phyloP scores from a whole-genome alignment of 179 eudicot genomes.

The Amaranthus tricolor region DNA sequence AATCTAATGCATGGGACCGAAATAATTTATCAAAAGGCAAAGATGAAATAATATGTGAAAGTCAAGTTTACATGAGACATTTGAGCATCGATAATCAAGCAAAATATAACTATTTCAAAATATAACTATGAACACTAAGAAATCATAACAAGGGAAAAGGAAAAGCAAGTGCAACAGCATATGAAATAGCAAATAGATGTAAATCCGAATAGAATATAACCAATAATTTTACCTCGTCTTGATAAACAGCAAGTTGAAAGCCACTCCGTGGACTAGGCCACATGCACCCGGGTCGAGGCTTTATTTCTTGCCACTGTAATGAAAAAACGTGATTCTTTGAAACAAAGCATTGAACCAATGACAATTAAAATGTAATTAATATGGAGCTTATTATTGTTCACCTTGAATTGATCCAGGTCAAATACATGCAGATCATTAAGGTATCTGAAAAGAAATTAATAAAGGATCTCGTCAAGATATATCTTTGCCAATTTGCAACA shows the following conservation, averaged over 20 bases:
- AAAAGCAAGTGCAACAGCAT: neutral
- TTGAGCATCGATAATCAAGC: neutral
- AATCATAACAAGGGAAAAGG: neutral
- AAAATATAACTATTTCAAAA: neutral
- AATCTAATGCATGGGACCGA: neutral
- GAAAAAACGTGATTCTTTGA: constrained; percentile 16
- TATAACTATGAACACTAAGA: neutral
- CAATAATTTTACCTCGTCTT: constrained; percentile 71
- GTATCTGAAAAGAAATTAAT: constrained; percentile 53
- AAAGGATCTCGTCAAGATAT: constrained; percentile 16
- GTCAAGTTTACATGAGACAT: neutral
- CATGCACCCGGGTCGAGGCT: constrained; percentile 79
- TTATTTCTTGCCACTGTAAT: constrained; percentile 95
- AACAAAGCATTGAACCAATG: neutral
- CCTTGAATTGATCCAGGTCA: constrained; percentile 98
- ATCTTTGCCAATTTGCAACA: neutral
- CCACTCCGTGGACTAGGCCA: constrained; percentile 99
- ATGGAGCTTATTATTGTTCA: constrained; percentile 23
- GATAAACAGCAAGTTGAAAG: constrained; percentile 85
- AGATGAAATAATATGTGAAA: neutral
- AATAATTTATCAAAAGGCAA: neutral
- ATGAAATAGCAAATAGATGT: neutral
- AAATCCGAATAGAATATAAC: neutral
- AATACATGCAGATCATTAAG: constrained; percentile 86
- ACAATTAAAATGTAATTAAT: neutral